Evolutionary conservation across 2,329 filamentous ascomycete species (phyloP).

Genomic region (Aspergillus amoenus): DNA sequence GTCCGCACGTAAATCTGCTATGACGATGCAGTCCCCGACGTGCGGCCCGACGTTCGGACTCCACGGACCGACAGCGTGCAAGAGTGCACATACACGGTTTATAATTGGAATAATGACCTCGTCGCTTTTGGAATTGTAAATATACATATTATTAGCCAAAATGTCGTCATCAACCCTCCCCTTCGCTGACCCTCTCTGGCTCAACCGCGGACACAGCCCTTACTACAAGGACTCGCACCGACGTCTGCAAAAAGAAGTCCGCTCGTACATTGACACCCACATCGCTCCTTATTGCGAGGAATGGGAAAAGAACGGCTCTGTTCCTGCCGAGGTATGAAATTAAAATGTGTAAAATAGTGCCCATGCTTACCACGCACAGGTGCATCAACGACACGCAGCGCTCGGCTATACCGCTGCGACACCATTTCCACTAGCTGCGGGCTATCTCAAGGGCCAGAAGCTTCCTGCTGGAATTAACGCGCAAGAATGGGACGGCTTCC

Average conservation of each 20-base stretch:
- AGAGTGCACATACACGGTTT: neutral
- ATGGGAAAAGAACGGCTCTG: constrained; percentile 25
- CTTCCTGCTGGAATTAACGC: constrained; percentile 30
- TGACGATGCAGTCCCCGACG: no score
- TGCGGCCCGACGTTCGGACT: neutral
- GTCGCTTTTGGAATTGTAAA: neutral
- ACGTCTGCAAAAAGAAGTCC: constrained; percentile 21
- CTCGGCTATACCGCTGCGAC: constrained; percentile 23
- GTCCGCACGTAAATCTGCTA: neutral
- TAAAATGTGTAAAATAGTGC: neutral
- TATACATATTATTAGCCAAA: neutral
- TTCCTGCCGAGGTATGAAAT: constrained; percentile 24
- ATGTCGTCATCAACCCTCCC: constrained; percentile 10
- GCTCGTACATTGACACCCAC: constrained; percentile 26
- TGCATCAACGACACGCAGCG: constrained; percentile 18
- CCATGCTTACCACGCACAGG: neutral
- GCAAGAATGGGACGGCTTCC: constrained; percentile 38
- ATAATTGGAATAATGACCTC: neutral
- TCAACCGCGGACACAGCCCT: constrained; percentile 19
- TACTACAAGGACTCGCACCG: constrained; percentile 27
- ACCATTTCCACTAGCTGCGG: constrained; percentile 18
- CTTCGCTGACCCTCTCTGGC: constrained; percentile 28
- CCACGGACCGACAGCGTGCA: neutral
- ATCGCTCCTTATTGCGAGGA: constrained; percentile 26
- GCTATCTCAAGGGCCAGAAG: constrained; percentile 19